Percentiles rank a stretch among this genome's conserved stretches.
Evolutionary conservation across 2,329 filamentous ascomycete species (phyloP).

Genomic region (Xylariaceae sp.): DNA sequence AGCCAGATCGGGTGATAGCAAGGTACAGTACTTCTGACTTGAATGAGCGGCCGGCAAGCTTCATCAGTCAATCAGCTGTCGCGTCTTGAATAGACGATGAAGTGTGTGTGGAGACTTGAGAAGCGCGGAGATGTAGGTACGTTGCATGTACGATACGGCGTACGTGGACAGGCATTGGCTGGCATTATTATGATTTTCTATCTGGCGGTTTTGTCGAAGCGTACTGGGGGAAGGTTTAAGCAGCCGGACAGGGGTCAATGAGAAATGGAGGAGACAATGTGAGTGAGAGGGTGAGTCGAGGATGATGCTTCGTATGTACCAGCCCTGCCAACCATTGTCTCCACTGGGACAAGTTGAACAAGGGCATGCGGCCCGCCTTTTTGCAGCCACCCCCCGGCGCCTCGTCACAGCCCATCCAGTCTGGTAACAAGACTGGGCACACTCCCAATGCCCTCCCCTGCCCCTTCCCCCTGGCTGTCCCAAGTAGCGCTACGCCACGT

Average conservation of each 20-base stretch:
- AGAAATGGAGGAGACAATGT: background rate
- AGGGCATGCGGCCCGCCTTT: no score
- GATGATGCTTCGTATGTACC: background rate
- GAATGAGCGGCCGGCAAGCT: background rate
- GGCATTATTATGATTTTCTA: no score
- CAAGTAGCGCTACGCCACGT: no score
- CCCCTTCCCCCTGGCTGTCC: no score
- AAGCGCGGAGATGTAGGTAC: background rate
- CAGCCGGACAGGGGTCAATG: background rate
- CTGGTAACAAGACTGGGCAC: no score
- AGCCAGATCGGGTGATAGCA: background rate
- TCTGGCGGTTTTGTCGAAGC: background rate
- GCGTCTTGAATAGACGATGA: background rate
- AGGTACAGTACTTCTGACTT: background rate
- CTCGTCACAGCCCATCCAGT: no score
- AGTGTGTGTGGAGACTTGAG: background rate
- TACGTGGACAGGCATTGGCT: background rate
- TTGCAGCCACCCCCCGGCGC: no score
- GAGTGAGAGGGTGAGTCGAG: background rate
- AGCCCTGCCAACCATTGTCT: background rate
- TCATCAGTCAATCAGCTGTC: background rate
- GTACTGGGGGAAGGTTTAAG: background rate
- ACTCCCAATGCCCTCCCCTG: no score
- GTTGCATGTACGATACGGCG: background rate
- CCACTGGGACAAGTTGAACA: no score